Evolutionary conservation across 192 early-diverging fungal genomes (phyloP).

Genomic region (Entophlyctis luteolus): DNA sequence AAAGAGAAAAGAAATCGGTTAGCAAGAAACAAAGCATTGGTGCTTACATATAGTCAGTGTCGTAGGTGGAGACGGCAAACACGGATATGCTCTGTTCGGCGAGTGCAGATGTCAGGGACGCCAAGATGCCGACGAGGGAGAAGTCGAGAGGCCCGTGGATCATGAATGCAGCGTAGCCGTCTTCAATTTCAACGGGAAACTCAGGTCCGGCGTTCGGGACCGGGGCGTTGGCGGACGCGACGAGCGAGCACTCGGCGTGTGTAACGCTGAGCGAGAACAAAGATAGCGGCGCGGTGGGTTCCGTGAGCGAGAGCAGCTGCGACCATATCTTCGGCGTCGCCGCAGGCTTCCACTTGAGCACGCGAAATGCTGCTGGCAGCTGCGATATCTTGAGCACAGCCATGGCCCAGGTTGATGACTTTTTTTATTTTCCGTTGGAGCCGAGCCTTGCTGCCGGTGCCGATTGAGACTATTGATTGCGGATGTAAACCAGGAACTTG

Average conservation of each 20-base stretch:
- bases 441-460: too few relatives aligned
- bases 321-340: slow-evolving; percentile 12
- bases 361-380: too few relatives aligned
- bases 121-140: slow-evolving; percentile 62
- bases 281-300: not conserved
- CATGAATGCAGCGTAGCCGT: slow-evolving; percentile 43
- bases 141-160: slow-evolving; percentile 66
- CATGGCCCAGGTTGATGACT: too few relatives aligned
- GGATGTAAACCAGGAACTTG: too few relatives aligned
- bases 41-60: slow-evolving; percentile 71
- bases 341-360: slow-evolving; percentile 16
- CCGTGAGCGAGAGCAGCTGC: slow-evolving; percentile 16
- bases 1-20: not conserved
- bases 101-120: slow-evolving; percentile 47
- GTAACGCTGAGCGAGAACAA: slow-evolving; percentile 16
- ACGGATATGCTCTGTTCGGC: slow-evolving; percentile 55
- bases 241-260: slow-evolving; percentile 2
- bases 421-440: too few relatives aligned
- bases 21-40: not conserved
- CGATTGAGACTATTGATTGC: too few relatives aligned
- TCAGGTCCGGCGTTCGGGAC: not conserved
- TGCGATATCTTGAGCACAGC: too few relatives aligned
- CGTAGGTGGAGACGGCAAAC: slow-evolving; percentile 67
- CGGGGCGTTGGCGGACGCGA: not conserved
- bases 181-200: not conserved